Evolutionary conservation across 441 rosid species (phyloP), one percentile per base, ranked within the genome.

Genomic region (Mallotus repandus): DNA sequence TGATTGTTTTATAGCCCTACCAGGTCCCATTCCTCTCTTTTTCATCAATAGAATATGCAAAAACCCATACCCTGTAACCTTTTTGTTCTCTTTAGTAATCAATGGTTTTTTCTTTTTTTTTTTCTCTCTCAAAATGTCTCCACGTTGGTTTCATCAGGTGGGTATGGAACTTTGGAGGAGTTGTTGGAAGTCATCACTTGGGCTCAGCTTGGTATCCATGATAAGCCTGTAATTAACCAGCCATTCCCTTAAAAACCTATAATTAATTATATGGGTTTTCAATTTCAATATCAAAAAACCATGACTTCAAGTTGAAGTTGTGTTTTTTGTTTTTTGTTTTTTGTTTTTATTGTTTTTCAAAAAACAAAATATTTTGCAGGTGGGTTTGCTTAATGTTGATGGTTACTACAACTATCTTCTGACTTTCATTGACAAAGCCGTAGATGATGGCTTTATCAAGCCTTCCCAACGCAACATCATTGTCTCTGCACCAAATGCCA

Each of bases 161-260:
- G 98, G 60, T 94, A 94, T 84, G 98, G 98, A 59, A 94, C 98
- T 48, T 63, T 94, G 68, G 98, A 94, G 81, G 98, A 94, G 83
- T 76, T 94, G 18, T 16, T 94, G 68, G 98, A 94, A 83, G 98
- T 89, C 32, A 92, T 92, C 74, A 70, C 98, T 16, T 94, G 97
- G 98, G 97, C 98, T 76, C 97, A 94, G 70, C 93, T 94, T 46
- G 97, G 97, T 13, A 94, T 94, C 78, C 98, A 94, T 79, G 93
- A 94, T 83, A 94, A 94, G 77, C 98, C 97, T 81, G 98, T 94
- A 80, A 84, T n/a, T 64, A 46, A 45, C 10, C 48, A 45, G 5
- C 48, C 48, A 45, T 45, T 45, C 10, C 48, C 48, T 9, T 45
- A n/a, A 9, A 45, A 45, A 7, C 41, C 2, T 35, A 35, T 35